Evolutionary conservation across 768 basidiomycete genomes (phyloP), one percentile per base, ranked within the genome.

Genomic region (Pleurotus sapidus): DNA sequence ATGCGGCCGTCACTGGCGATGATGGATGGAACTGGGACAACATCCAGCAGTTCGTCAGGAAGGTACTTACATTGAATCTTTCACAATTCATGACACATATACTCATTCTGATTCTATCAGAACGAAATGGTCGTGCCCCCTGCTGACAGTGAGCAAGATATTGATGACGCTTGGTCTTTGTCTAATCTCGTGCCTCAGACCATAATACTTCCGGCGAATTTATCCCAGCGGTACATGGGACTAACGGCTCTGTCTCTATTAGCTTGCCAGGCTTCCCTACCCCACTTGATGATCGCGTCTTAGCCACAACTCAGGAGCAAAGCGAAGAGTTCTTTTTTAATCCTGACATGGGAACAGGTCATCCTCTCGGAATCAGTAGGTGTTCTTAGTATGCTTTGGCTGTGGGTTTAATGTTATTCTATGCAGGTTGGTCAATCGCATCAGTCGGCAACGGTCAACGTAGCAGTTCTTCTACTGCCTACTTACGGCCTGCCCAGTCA

Each of bases 131-230:
- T 71, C 24, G 67, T 70, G 2, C 59, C 68, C 12, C 75, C 77
- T 0, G 69, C 68, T n/a, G 75, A 78, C 57, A 61, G 66, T 25
- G 3, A 38, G 39, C 30, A 34, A 34, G 30, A 1, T 9, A 34
- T 34, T 4, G 30, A 34, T 14, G 18, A 20, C 18, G 23, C 23
- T 48, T 11, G 14, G 5, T 48, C 17, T 9, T 25, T 48, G 20
- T 24, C 47, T 48, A 25, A 48, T 5, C 5, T 48, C 23, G 17
- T 2, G n/a, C 40, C 2, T 5, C 20, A 53, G 51, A 39, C 24
- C 74, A 75, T 56, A 62, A 77, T 62, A 72, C 70, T 11, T 63
- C 70, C 9, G 72, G 70, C 7, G 64, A 78, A 65, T 74, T 68
- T 47, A 62, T 70, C 38, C 76, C 78, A 2, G 61, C 69, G 5